phyloP scores from a whole-genome alignment of 2,329 filamentous ascomycete genomes.

The Hymenoscyphus fraxineus region DNA sequence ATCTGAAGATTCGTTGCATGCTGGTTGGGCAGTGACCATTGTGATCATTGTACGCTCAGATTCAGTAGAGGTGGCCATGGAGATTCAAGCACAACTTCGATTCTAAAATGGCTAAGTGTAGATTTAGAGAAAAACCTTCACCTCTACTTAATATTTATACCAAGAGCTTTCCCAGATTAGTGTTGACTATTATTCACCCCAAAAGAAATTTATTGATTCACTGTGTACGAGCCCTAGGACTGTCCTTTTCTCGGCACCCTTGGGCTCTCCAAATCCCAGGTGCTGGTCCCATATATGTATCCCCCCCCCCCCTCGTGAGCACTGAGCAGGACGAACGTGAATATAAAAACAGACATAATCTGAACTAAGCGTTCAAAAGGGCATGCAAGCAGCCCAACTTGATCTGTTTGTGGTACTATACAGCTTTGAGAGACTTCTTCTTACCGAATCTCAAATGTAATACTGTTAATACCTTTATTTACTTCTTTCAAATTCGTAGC shows the following conservation, averaged over 20 bases:
- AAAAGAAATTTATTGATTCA: too few relatives aligned
- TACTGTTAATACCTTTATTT: neutral
- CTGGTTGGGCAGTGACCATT: neutral
- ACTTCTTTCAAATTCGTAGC: neutral
- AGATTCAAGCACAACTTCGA: neutral
- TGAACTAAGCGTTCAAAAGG: too few relatives aligned
- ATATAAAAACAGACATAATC: too few relatives aligned
- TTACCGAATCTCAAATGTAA: neutral
- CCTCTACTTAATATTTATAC: neutral
- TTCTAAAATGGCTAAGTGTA: neutral
- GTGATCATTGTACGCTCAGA: neutral
- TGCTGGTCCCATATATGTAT: too few relatives aligned
- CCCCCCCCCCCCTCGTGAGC: too few relatives aligned
- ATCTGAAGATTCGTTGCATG: neutral
- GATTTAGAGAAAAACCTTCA: neutral
- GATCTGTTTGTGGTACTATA: neutral
- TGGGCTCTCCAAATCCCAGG: too few relatives aligned
- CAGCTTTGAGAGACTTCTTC: neutral
- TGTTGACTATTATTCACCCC: too few relatives aligned
- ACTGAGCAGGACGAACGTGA: too few relatives aligned
- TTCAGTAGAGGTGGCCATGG: neutral
- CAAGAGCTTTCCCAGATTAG: too few relatives aligned
- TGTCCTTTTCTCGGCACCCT: too few relatives aligned
- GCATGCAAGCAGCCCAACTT: neutral
- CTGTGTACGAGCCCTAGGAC: too few relatives aligned